phyloP scores from a whole-genome alignment of 345 rosid species.

The Luvunga scandens region DNA sequence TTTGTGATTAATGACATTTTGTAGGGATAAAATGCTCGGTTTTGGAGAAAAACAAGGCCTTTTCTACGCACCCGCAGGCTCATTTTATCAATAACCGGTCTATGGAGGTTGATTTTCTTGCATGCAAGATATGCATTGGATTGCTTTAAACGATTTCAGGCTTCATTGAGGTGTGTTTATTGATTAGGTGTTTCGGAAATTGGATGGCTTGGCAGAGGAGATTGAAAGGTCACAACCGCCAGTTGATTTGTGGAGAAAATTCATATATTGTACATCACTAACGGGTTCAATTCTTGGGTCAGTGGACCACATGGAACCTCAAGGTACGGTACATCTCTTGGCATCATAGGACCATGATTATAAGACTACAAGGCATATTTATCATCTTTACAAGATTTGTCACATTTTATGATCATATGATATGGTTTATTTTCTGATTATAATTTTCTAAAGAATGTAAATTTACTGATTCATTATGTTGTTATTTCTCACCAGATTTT shows the following conservation, averaged over 20 bases:
- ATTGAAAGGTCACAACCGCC: constrained; percentile 83
- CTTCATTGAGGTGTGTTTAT: constrained; percentile 5
- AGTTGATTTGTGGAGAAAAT: constrained; percentile 86
- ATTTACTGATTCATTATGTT: constrained; percentile 13
- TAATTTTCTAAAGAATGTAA: background rate
- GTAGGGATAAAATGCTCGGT: constrained; percentile 72
- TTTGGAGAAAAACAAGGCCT: constrained; percentile 67
- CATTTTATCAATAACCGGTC: constrained; percentile 95
- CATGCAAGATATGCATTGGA: background rate
- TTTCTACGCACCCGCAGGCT: constrained; percentile 87
- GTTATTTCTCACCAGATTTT: constrained; percentile 51
- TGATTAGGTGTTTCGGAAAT: constrained; percentile 64
- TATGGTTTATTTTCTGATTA: background rate
- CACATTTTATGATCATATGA: background rate
- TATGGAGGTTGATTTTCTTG: constrained; percentile 70
- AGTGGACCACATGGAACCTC: constrained; percentile 95
- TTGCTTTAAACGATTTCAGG: background rate
- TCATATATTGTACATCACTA: constrained; percentile 85
- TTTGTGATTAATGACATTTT: constrained; percentile 15
- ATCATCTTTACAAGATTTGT: background rate
- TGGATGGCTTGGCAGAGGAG: constrained; percentile 86
- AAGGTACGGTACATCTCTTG: constrained; percentile 48
- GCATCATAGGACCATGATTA: background rate
- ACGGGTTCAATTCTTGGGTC: constrained; percentile 82
- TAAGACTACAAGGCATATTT: background rate